A percentile compares a stretch with the other conserved stretches of the same genome.
Evolutionary conservation across 257 asterid genomes (phyloP).

Genomic region (Solanum bulbocastanum): DNA sequence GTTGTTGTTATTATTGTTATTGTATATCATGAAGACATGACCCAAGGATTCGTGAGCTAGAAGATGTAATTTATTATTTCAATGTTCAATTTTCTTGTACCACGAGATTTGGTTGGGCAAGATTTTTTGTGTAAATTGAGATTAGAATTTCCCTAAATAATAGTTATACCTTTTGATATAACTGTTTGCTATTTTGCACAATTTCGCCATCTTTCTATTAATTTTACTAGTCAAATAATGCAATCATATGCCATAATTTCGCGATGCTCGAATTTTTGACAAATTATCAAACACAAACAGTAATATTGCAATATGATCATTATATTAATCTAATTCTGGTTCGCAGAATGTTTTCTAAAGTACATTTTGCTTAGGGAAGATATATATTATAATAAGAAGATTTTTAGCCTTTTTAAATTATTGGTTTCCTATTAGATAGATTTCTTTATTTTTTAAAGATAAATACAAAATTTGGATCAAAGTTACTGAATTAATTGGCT

Average conservation of each 20-base stretch:
- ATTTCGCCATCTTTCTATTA: background rate
- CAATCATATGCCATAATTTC: background rate
- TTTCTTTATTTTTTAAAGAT: background rate
- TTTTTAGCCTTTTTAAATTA: background rate
- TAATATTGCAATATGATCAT: background rate
- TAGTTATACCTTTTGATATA: too few relatives aligned
- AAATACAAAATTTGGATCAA: background rate
- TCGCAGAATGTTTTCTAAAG: background rate
- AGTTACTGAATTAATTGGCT: fast-evolving
- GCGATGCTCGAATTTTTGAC: background rate
- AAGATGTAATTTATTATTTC: background rate
- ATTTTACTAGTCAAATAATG: background rate
- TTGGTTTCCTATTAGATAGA: background rate
- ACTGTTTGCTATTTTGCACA: background rate
- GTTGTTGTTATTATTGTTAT: background rate
- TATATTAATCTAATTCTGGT: background rate
- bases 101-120: background rate
- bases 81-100: background rate
- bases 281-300: background rate
- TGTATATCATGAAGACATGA: background rate
- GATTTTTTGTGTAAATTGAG: background rate
- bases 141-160: background rate
- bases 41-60: background rate
- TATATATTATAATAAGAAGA: background rate
- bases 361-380: background rate